A percentile compares a stretch with the other conserved stretches of the same genome.
Evolutionary conservation across 2,329 filamentous ascomycete genomes (phyloP).

Genomic region (Neophaeococcomyces aloes): DNA sequence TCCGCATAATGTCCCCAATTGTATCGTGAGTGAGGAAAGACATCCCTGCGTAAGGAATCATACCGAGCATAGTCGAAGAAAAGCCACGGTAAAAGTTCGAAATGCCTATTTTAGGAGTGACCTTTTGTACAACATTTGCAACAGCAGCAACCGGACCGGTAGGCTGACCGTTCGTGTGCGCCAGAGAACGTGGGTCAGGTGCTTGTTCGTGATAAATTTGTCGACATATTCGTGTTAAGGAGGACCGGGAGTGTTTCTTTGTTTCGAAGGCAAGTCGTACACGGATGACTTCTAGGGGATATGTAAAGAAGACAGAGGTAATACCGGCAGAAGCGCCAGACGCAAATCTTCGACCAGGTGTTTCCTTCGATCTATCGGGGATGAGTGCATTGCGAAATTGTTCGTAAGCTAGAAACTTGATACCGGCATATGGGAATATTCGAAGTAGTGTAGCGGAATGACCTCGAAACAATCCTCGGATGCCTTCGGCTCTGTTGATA

Average conservation of each 20-base stretch:
- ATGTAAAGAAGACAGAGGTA: constrained; percentile 90
- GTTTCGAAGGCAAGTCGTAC: constrained; percentile 95
- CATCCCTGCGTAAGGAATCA: constrained; percentile 92
- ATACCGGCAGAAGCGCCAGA: constrained; percentile 51
- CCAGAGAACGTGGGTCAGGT: constrained; percentile 25
- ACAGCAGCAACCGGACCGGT: constrained; percentile 30
- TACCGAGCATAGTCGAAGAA: constrained; percentile 76
- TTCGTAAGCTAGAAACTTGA: constrained; percentile 97
- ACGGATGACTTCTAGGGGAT: constrained; percentile 83
- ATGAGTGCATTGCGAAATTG: constrained; percentile 80
- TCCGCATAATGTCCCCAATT: constrained; percentile 70
- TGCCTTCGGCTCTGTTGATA: constrained; percentile 67
- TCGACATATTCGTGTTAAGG: constrained; percentile 63
- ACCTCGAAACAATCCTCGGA: constrained; percentile 72
- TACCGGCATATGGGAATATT: constrained; percentile 94
- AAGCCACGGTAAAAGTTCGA: constrained; percentile 95
- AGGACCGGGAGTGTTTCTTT: constrained; percentile 58
- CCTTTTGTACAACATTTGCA: constrained; percentile 35
- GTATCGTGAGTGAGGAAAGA: constrained; percentile 95
- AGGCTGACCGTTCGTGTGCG: constrained; percentile 26
- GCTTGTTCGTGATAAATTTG: constrained; percentile 76
- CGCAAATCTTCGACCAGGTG: constrained; percentile 55
- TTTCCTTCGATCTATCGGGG: constrained; percentile 61
- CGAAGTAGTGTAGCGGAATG: constrained; percentile 88
- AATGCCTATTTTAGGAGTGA: constrained; percentile 56